phyloP scores from a whole-genome alignment of 2,329 filamentous ascomycete species.

The Trichoderma breve region DNA sequence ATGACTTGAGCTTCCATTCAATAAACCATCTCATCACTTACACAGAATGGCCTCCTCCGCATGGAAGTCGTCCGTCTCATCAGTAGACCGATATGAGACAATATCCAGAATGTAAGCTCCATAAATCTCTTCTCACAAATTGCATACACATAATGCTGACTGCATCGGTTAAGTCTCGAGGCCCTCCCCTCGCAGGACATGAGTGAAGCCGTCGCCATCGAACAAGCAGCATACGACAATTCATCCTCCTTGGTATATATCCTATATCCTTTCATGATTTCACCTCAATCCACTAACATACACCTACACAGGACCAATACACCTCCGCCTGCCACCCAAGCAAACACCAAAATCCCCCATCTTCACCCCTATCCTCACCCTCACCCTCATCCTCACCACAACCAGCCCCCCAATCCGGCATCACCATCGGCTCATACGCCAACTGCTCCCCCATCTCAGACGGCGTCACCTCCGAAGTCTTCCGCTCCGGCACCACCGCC shows the following conservation, averaged over 20 bases:
- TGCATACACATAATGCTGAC: not conserved
- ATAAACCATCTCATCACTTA: not conserved
- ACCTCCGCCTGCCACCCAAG: constrained; percentile 41
- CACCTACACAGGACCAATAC: constrained; percentile 55
- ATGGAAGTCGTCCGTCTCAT: constrained; percentile 55
- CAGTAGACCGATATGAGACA: constrained; percentile 59
- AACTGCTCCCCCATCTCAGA: constrained; percentile 55
- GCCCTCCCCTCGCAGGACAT: constrained; percentile 32
- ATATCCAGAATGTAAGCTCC: constrained; percentile 50
- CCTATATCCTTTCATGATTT: constrained; percentile 7
- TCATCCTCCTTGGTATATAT: constrained; percentile 56
- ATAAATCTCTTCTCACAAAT: no score
- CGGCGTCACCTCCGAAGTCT: constrained; percentile 82
- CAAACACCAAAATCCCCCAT: not conserved
- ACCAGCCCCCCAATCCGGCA: constrained; percentile 28
- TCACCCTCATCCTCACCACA: not conserved
- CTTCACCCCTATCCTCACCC: constrained; percentile 14
- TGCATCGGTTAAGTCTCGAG: constrained; percentile 29
- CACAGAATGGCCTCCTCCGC: constrained; percentile 25
- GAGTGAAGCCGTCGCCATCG: constrained; percentile 59
- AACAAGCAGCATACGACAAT: constrained; percentile 61
- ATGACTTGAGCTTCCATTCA: not conserved
- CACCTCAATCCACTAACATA: constrained; percentile 22
- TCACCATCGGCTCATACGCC: constrained; percentile 53
- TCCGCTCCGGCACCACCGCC: constrained; percentile 64